Evolutionary conservation across 129 eudicot species (phyloP).

Genomic region (Escallonia herrerae): DNA sequence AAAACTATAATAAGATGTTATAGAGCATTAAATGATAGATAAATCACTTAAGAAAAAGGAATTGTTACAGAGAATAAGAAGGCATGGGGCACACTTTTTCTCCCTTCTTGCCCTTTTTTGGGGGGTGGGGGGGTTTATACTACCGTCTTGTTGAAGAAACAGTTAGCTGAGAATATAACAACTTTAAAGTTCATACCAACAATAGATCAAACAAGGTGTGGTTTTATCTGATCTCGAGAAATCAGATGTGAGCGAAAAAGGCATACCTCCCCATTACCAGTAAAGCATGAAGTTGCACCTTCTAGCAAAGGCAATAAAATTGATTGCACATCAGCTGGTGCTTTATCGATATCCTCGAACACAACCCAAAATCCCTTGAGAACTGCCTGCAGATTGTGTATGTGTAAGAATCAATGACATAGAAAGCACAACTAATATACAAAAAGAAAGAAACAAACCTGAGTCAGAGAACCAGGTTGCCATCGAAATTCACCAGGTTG

Average conservation of each 20-base stretch:
- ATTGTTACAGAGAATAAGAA: not conserved
- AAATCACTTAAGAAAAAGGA: not conserved
- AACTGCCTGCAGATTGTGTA: constrained; percentile 54
- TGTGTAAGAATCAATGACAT: not conserved
- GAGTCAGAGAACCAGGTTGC: constrained; percentile 99
- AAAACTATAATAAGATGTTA: too few species aligned
- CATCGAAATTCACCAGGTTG: constrained; percentile 97
- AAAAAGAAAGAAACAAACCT: constrained; percentile 38
- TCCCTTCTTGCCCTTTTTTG: too few species aligned
- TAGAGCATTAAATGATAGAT: not conserved
- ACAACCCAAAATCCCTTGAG: constrained; percentile 88
- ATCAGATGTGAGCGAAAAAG: not conserved
- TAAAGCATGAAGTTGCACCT: constrained; percentile 63
- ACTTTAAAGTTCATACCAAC: too few species aligned
- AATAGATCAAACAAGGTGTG: not conserved
- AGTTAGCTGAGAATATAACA: too few species aligned
- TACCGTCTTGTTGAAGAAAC: too few species aligned
- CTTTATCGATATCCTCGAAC: constrained; percentile 95
- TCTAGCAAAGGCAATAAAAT: constrained; percentile 90
- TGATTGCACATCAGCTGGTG: constrained; percentile 84
- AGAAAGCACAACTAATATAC: not conserved
- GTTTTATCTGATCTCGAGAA: not conserved
- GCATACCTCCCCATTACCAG: constrained; percentile 93
- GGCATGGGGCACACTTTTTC: too few species aligned
- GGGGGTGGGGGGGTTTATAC: too few species aligned